Percentiles rank a stretch among this genome's conserved stretches.
These are phyloP conservation scores for Isatis lusitanica DNA, from an alignment of 441 rosid species.

Conservation along the genomic window DNA sequence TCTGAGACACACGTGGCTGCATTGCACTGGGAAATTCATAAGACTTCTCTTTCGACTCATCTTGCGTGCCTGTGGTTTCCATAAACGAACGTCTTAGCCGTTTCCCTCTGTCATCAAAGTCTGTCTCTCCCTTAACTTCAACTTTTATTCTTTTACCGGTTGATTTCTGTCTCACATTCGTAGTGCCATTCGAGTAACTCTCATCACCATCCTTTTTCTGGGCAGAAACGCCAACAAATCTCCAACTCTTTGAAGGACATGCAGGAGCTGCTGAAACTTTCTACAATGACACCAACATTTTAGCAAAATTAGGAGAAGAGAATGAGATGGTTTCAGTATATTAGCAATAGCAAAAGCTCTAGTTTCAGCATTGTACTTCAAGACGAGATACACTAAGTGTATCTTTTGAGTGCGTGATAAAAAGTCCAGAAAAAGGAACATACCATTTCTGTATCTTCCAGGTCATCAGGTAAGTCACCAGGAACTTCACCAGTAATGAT, in stretches of 20 bases:
- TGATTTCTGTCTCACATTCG: constrained; percentile 40
- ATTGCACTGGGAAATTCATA: constrained; percentile 35
- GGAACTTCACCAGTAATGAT: constrained; percentile 60
- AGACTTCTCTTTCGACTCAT: constrained; percentile 30
- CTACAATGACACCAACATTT: constrained; percentile 9
- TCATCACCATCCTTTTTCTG: constrained; percentile 27
- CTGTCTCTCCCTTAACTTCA: constrained; percentile 40
- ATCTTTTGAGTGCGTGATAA: neutral
- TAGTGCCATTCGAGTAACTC: constrained; percentile 29
- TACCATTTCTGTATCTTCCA: constrained; percentile 48
- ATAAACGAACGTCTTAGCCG: constrained; percentile 48
- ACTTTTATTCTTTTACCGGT: constrained; percentile 70
- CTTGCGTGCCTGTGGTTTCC: constrained; percentile 48
- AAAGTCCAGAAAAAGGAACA: neutral
- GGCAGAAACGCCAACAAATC: constrained; percentile 27
- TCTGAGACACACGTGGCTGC: constrained; percentile 46
- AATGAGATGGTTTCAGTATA: neutral
- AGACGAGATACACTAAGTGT: neutral
- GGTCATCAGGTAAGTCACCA: constrained; percentile 33
- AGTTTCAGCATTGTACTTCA: neutral
- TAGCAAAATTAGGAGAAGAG: neutral
- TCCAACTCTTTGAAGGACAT: constrained; percentile 36
- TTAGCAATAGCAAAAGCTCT: neutral
- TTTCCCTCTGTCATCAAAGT: constrained; percentile 50
- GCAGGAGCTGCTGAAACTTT: constrained; percentile 21